These are phyloP conservation scores for Viola pubescens DNA, from an alignment of 441 rosid genomes.

Conservation along the genomic window DNA sequence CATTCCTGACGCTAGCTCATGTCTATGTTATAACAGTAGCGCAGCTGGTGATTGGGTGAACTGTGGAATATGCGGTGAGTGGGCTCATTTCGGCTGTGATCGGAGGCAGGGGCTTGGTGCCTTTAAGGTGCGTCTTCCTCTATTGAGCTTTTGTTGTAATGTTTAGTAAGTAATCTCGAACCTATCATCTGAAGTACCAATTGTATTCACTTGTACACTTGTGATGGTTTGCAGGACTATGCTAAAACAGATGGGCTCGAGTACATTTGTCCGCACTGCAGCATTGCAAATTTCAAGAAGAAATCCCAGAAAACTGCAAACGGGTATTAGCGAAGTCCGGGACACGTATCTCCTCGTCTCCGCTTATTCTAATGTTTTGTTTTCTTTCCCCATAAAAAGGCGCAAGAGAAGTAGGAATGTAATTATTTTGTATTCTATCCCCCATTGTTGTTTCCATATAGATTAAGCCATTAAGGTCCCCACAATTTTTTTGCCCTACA, in stretches of 20 bases:
- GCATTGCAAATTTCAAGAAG: conserved; percentile 76
- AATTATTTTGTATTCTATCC: conserved; percentile 33
- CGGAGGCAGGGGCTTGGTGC: conserved; percentile 98
- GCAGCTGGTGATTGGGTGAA: conserved; percentile 99
- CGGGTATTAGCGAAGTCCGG: conserved; percentile 38
- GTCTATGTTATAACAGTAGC: conserved; percentile 49
- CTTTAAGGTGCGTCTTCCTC: conserved; percentile 55
- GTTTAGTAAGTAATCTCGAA: no score
- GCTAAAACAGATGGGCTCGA: conserved; percentile 98
- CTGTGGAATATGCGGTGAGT: conserved; percentile 93
- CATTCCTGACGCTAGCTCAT: background rate
- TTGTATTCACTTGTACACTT: no score
- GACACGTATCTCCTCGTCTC: conserved; percentile 3
- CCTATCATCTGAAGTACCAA: no score
- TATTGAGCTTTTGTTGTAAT: background rate
- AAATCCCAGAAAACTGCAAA: conserved; percentile 70
- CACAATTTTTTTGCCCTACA: conserved; percentile 14
- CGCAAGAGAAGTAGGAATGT: conserved; percentile 37
- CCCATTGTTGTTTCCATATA: conserved; percentile 41
- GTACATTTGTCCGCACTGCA: conserved; percentile 92
- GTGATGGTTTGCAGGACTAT: conserved; percentile 57
- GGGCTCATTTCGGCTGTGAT: conserved; percentile 99
- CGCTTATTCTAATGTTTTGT: conserved; percentile 3
- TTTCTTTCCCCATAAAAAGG: conserved; percentile 12
- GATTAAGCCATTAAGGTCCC: conserved; percentile 22